Evolutionary conservation across 495 filamentous ascomycete genomes (phyloP), one percentile per base, ranked within the genome.

Genomic region (Haplographium delicatum): DNA sequence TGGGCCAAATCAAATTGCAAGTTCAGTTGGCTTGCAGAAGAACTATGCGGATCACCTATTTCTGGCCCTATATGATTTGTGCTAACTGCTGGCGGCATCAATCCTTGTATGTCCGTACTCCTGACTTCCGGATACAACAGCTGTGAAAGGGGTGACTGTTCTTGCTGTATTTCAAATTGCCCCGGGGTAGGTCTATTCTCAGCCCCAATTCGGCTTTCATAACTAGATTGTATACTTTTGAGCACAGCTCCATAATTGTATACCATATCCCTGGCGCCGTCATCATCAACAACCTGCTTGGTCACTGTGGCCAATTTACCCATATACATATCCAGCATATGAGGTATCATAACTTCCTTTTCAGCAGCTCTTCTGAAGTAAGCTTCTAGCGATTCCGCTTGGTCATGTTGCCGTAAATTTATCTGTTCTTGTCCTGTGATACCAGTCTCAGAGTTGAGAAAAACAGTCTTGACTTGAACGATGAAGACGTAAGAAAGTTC

Each of bases 141-240:
- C 44, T 33, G 44, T 47, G 44, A 47, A 47, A 47, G 44, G 44
- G 44, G 35, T 47, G 44, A 47, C 44, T 47, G 44, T 22, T 47
- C 15, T 47, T 35, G 44, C 27, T 22, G 44, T 19, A 15, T 47
- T 47, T 47, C 44, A 47, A 47, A 47, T 47, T 47, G 26, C 27
- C 44, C 44, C 30, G 44, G 44, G 35, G 44, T 28, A 47, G 44
- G 44, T 47, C 44, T 47, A 47, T 47, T 47, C 44, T 47, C 28
- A 47, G 27, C 44, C 44, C 44, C 44, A 47, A 47, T 47, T 47
- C 44, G 44, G 44, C 44, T 47, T 34, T 47, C 44, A 47, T 47
- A 47, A 26, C 13, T 28, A 47, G 44, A 47, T 47, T 47, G 44
- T 47, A 47, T 47, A 19, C 44, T 37, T 47, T 47, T 47, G 28